Base-by-base conservation (phyloP, 768 basidiomycete species). In the Mycena pura region DNA sequence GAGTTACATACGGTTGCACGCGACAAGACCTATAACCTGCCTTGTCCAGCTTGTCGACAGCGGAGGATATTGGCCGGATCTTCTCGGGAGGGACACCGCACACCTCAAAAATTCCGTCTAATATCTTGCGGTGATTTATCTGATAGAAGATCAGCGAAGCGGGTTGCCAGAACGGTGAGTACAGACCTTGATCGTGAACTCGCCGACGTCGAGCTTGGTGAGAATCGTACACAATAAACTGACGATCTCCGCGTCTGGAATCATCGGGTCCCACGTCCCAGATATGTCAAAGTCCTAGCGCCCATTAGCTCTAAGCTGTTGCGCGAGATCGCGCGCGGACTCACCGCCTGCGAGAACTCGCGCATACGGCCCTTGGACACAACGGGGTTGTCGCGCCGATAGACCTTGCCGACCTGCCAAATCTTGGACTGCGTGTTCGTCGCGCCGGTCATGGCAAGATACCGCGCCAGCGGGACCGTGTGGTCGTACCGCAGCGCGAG, bases 341-440 rank as follows among this genome's bases (percentile, higher is more conserved):
- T 66, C 66, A 95, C 94, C 63, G 96, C 97, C 76, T 99, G 97
- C 70, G 91, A 93, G 71, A 99, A 99, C 78, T 99, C 97, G 60
- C 97, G 86, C 96, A 99, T 97, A 25, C 97, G 83, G 0, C 97
- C 97, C 79, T 99, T 99, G 27, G 89, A 91, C 90, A 99, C 95
- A 57, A 96, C 96, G 0, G 97, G 97, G 65, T 89, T 94, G 76
- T 99, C 97, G 71, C 97, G 80, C 63, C 97, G 82, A 76, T 99
- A 99, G 19, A 99, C 97, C 77, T 99, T 99, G n/a, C 95, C 96
- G 49, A 99, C 89, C 74, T 99, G 97, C 89, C 95, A 99, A 14
- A 98, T 74, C 77, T 99, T 99, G 63, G 88, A 79, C 66, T 88
- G 87, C 6, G 84, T 78, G 67, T 74, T 84, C 64, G 82, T 89